phyloP scores from a whole-genome alignment of 2,329 filamentous ascomycete species.

The Tolypocladium paradoxum region DNA sequence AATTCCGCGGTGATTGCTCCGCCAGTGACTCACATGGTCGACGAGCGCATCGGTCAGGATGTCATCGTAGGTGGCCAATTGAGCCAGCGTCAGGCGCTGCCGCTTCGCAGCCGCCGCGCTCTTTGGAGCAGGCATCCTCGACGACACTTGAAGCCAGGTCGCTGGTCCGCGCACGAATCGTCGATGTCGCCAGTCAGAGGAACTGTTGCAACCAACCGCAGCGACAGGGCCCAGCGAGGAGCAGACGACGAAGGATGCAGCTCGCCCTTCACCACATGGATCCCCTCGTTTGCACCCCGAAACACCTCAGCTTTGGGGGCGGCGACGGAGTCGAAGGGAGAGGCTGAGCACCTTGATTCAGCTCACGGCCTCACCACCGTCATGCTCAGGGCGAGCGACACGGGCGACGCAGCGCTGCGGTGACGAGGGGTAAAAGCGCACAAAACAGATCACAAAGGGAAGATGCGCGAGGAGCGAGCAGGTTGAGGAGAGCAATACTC shows the following conservation, averaged over 20 bases:
- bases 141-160: not conserved
- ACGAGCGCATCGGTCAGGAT: constrained; percentile 89
- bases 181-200: not conserved
- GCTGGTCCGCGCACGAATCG: not conserved
- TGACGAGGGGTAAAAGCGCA: not conserved
- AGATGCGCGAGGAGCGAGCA: not conserved
- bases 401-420: not conserved
- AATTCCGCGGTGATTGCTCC: not conserved
- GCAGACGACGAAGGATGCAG: not conserved
- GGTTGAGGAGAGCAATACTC: not conserved
- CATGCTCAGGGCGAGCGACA: not conserved
- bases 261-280: not conserved
- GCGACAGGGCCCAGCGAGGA: not conserved
- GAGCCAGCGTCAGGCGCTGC: constrained; percentile 71
- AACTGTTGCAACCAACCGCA: not conserved
- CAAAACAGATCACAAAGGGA: not conserved
- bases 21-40: constrained; percentile 63
- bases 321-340: not conserved
- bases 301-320: not conserved
- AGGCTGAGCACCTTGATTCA: not conserved
- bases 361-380: not conserved
- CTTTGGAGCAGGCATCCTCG: constrained; percentile 25
- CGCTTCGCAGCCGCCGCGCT: constrained; percentile 36
- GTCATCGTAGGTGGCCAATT: constrained; percentile 90
- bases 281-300: not conserved